These are phyloP conservation scores for Orbilia javanica DNA, from an alignment of 2,329 filamentous ascomycete species.

Conservation along the genomic window DNA sequence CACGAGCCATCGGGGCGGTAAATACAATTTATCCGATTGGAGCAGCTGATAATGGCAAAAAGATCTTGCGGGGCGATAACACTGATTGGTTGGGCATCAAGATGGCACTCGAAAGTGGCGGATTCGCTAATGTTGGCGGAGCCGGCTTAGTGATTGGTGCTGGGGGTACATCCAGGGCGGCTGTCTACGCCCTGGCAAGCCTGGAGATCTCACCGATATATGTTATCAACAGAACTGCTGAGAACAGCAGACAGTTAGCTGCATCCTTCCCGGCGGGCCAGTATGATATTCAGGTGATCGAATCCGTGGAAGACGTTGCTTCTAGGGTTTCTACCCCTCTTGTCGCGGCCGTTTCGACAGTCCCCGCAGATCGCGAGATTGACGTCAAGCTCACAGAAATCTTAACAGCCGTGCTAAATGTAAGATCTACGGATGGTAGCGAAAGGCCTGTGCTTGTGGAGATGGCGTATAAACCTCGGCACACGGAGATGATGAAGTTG, in stretches of 20 bases:
- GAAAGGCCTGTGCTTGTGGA: constrained; percentile 77
- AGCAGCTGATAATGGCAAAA: constrained; percentile 65
- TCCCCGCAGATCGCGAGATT: constrained; percentile 88
- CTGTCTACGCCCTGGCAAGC: constrained; percentile 85
- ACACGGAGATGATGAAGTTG: constrained; percentile 86
- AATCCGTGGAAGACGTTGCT: constrained; percentile 68
- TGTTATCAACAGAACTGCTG: constrained; percentile 80
- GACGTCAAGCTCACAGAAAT: constrained; percentile 77
- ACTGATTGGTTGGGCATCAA: constrained; percentile 97
- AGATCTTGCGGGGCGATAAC: constrained; percentile 83
- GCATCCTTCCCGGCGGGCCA: constrained; percentile 80
- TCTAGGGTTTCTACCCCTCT: constrained; percentile 68
- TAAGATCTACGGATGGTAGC: constrained; percentile 65
- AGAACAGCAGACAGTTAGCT: constrained; percentile 77
- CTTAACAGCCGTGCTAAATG: constrained; percentile 70
- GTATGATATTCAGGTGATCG: constrained; percentile 74
- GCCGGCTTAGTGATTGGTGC: constrained; percentile 87
- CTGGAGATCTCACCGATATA: constrained; percentile 90
- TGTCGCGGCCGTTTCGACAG: constrained; percentile 80
- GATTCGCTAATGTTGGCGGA: constrained; percentile 69
- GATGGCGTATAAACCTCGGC: constrained; percentile 93
- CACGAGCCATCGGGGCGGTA: constrained; percentile 86
- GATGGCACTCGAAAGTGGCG: constrained; percentile 78
- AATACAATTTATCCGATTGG: constrained; percentile 85
- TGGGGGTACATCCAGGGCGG: constrained; percentile 90